These are phyloP conservation scores for Trichocomaceae sp. DNA, from an alignment of 2,329 filamentous ascomycete species.

Conservation along the genomic window DNA sequence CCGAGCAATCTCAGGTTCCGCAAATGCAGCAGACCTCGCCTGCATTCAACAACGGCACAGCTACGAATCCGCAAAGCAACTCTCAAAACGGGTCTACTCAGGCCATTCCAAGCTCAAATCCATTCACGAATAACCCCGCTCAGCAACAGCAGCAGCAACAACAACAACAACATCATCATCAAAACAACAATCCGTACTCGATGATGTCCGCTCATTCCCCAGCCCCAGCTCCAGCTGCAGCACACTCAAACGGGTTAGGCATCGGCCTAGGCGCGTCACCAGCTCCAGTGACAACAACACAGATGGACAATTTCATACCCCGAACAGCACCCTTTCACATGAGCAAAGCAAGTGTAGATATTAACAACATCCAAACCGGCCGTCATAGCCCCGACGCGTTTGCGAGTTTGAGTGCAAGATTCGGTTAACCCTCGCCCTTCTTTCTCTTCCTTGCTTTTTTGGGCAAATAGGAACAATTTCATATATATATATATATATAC, in stretches of 20 bases:
- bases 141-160: conserved; percentile 2
- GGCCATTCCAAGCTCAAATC: not conserved
- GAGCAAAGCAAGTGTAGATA: conserved; percentile 45
- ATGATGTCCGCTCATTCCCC: conserved; percentile 25
- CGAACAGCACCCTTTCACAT: conserved; percentile 30
- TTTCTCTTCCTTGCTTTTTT: not conserved
- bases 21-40: conserved; percentile 21
- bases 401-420: conserved; percentile 44
- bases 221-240: conserved; percentile 1
- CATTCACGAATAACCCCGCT: not conserved
- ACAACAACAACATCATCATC: conserved; percentile 5
- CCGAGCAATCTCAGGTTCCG: conserved; percentile 25
- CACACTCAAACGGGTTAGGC: conserved; percentile 12
- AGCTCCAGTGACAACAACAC: not conserved
- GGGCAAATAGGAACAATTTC: not conserved
- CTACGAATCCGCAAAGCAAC: conserved; percentile 21
- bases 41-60: conserved; percentile 11
- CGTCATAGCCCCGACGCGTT: conserved; percentile 48
- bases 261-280: conserved; percentile 13
- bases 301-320: conserved; percentile 12
- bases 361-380: conserved; percentile 41
- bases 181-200: conserved; percentile 9
- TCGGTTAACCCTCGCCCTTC: conserved; percentile 15
- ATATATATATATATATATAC: conserved; percentile 5
- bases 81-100: conserved; percentile 4